A percentile compares a stretch with the other conserved stretches of the same genome.
Conservation (phyloP, 1,139 yeast species). For the Hansenula anomala region DNA sequence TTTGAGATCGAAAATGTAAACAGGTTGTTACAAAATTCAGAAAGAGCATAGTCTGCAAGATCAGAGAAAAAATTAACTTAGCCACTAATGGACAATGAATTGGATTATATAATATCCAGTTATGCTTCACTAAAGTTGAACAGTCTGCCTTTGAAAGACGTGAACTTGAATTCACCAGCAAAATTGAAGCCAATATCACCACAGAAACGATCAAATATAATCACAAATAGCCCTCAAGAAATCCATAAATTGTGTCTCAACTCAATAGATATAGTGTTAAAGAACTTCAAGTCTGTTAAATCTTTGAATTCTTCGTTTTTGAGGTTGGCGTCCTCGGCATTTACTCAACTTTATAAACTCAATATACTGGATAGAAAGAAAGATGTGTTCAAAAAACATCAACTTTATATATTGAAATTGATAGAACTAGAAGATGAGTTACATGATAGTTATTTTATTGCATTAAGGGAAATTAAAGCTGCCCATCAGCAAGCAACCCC, state of each 20-base stretch:
- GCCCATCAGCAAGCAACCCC: background rate
- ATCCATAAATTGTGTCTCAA: slow-evolving; percentile 14
- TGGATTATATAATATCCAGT: slow-evolving; percentile 19
- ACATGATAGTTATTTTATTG: slow-evolving; percentile 6
- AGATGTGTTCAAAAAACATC: slow-evolving; percentile 14
- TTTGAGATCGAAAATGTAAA: slow-evolving; percentile 1
- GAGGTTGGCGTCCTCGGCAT: slow-evolving; percentile 17
- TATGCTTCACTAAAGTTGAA: slow-evolving; percentile 17
- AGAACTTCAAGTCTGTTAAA: slow-evolving; percentile 9
- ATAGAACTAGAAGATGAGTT: slow-evolving; percentile 16
- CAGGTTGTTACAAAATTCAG: too few species aligned
- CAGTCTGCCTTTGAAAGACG: slow-evolving; percentile 14
- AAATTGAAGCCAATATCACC: slow-evolving; percentile 11
- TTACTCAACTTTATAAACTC: slow-evolving; percentile 15
- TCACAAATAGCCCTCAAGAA: slow-evolving; percentile 12
- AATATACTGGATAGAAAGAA: slow-evolving; percentile 4
- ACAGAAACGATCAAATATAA: slow-evolving; percentile 6
- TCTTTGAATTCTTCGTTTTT: slow-evolving; percentile 13
- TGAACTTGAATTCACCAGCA: slow-evolving; percentile 13
- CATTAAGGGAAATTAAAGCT: slow-evolving; percentile 8
- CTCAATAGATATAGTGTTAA: slow-evolving; percentile 17
- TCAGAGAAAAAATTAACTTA: background rate
- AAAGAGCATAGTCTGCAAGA: too few species aligned
- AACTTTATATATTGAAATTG: slow-evolving; percentile 15
- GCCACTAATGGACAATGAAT: slow-evolving; percentile 12